These are phyloP conservation scores for Fagus crenata DNA, from an alignment of 306 rosid species.

Conservation along the genomic window DNA sequence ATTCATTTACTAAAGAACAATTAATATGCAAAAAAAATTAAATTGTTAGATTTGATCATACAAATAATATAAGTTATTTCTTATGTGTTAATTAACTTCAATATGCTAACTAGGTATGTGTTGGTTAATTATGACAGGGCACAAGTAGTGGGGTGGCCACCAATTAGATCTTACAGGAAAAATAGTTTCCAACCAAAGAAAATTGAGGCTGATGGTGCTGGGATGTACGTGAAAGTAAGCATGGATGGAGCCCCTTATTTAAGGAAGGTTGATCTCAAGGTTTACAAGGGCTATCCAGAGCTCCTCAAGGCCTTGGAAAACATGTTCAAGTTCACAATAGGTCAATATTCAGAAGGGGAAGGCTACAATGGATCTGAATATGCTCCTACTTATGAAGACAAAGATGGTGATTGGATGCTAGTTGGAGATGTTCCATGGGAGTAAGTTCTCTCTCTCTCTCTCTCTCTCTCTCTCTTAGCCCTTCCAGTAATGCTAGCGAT, in stretches of 20 bases:
- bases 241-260: slow-evolving; percentile 88
- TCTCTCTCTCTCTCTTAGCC: not conserved
- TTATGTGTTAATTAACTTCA: not conserved
- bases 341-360: slow-evolving; percentile 66
- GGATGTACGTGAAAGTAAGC: slow-evolving; percentile 74
- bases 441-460: slow-evolving; percentile 39
- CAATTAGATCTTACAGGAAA: slow-evolving; percentile 66
- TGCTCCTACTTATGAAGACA: slow-evolving; percentile 83
- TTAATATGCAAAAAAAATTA: no score
- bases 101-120: not conserved
- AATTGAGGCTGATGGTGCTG: slow-evolving; percentile 42
- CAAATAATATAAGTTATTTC: not conserved
- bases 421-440: slow-evolving; percentile 96
- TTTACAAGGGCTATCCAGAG: slow-evolving; percentile 62
- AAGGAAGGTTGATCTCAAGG: slow-evolving; percentile 73
- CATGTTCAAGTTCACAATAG: slow-evolving; percentile 70
- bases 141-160: slow-evolving; percentile 98
- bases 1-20: no score
- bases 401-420: slow-evolving; percentile 93
- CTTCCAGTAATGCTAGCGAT: no score
- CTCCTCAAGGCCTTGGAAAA: slow-evolving; percentile 67
- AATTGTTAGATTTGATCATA: no score
- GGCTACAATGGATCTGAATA: slow-evolving; percentile 65
- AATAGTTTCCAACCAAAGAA: slow-evolving; percentile 51
- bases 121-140: slow-evolving; percentile 40